Evolutionary conservation across 2,329 filamentous ascomycete genomes (phyloP), one percentile per base, ranked within the genome.

Genomic region (Trichoderma pleuroti): DNA sequence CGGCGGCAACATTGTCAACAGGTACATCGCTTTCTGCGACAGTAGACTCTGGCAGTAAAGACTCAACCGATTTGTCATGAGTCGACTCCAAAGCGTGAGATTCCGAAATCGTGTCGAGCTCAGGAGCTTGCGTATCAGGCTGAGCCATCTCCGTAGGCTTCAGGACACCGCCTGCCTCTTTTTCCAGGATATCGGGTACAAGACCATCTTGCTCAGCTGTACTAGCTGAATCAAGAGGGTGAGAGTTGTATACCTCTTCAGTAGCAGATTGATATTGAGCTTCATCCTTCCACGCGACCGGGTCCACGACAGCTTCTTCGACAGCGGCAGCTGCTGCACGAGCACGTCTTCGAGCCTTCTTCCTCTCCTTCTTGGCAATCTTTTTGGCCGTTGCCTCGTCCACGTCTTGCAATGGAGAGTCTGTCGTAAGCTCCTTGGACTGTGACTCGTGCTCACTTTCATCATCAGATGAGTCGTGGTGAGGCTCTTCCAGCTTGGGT

Each of bases 321-420:
- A n/a, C 64, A 18, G 64, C 30, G 7, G 68, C 60, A 21, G 73
- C 74, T 12, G 69, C 63, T 69, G 73, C 68, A 12, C 72, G 72
- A 24, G 76, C 77, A 49, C 78, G 73, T 60, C 79, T 80, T 73
- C 80, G 78, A 11, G 77, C 76, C 72, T 80, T 80, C 70, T 76
- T 78, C 64, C 77, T 80, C n/a, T 77, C 75, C 59, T 79, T 78
- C 71, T 77, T 78, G 0, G 75, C 77, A 30, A 72, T 24, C 61
- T 75, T 76, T 28, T 72, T 66, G 21, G 12, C 34, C 0, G 46
- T 36, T 34, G 42, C 59, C 34, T 68, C 49, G 14, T 70, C 68
- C 5, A 63, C 46, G 3, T 34, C 39, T 21, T 26, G 57, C 12
- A 32, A 30, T n/a, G n/a, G 26, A 32, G 28, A 30, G 21, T 34